Evolutionary conservation across 371 early-diverging fungal species (phyloP), one percentile per base, ranked within the genome.

Genomic region (Mucor irregularis): DNA sequence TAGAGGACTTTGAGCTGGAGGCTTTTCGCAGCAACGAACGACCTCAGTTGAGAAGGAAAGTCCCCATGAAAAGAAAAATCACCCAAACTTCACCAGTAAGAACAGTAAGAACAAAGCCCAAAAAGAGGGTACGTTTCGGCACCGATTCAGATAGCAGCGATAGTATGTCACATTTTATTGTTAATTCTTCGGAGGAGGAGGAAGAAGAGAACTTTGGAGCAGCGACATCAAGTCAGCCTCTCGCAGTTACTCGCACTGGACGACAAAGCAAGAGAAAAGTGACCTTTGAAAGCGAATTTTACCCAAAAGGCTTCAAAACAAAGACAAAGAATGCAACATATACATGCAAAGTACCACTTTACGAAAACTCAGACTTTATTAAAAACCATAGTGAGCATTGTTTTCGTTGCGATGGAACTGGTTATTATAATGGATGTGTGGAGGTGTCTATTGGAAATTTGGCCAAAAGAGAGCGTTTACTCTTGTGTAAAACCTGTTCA

Each of bases 401-500:
- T 26, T 54, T 44, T 16, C 33, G 45, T n/a, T 64, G 64, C 4
- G 6, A 33, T 21, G 14, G 38, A 49, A 2, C 10, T 1, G 63
- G 63, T 0, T 8, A 29, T 13, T 29, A 40, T 17, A 42, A 31
- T 50, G 66, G 45, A 26, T 24, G n/a, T 9, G 17, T 3, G 37
- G 52, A 14, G 7, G 52, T 46, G 39, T 26, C 9, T 40, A 49
- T 49, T 19, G 66, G 49, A 6, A 11, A 25, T 4, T 24, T 40
- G 21, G 10, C 14, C 25, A 50, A 14, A 58, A 53, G 22, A 35
- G 2, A 5, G 13, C 62, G 76, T 0, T 49, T 78, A 1, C 37
- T 81, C 11, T 62, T 81, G 1, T 81, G 81, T 37, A 60, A 74
- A 3, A 62, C 63, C 11, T 81, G 81, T 25, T 70, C 81, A 7